These are phyloP conservation scores for Mucor mucedo DNA, from an alignment of 371 early-diverging fungal species.

Conservation along the genomic window DNA sequence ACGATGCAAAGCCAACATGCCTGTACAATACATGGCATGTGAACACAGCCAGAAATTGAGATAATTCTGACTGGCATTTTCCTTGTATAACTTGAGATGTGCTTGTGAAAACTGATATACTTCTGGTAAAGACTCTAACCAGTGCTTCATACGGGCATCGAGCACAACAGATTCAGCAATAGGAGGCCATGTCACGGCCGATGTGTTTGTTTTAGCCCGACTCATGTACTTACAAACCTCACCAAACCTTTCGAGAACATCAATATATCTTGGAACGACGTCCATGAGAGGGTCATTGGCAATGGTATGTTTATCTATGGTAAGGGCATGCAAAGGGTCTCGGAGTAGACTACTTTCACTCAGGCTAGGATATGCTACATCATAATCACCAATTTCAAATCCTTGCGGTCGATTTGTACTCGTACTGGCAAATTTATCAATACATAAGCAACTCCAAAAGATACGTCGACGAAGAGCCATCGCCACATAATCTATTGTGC, in stretches of 20 bases:
- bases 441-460: slow-evolving; percentile 63
- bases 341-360: slow-evolving; percentile 52
- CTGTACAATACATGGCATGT: slow-evolving; percentile 47
- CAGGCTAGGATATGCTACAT: slow-evolving; percentile 54
- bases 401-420: slow-evolving; percentile 64
- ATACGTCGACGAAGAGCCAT: slow-evolving; percentile 62
- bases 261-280: slow-evolving; percentile 32
- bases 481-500: slow-evolving; percentile 51
- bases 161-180: slow-evolving; percentile 50
- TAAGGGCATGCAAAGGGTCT: slow-evolving; percentile 32
- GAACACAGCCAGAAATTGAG: slow-evolving; percentile 46
- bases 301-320: slow-evolving; percentile 32
- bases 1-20: slow-evolving; percentile 44
- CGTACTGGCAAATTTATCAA: slow-evolving; percentile 54
- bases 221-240: slow-evolving; percentile 57
- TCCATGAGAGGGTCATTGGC: slow-evolving; percentile 42
- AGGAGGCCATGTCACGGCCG: slow-evolving; percentile 55
- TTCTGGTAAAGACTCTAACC: slow-evolving; percentile 40
- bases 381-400: slow-evolving; percentile 61
- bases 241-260: slow-evolving; percentile 48
- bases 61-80: slow-evolving; percentile 39
- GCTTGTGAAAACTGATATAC: slow-evolving; percentile 31
- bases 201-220: slow-evolving; percentile 39
- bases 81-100: slow-evolving; percentile 28
- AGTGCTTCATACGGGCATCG: slow-evolving; percentile 41